Evolutionary conservation across 2,329 filamentous ascomycete species (phyloP).

Genomic region (Penicillium corylophilum): DNA sequence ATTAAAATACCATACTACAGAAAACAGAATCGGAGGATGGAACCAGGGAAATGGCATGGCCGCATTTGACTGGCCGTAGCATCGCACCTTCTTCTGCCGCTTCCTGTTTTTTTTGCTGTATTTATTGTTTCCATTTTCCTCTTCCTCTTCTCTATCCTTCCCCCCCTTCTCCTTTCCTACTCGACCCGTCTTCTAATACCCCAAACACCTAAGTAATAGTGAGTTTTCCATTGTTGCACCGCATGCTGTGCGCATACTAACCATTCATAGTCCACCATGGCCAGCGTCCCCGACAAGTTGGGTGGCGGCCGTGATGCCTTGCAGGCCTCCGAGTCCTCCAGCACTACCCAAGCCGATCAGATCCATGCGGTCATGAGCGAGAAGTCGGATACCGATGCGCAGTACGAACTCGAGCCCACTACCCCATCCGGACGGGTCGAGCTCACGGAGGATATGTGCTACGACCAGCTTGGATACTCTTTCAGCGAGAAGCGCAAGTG

Average conservation of each 20-base stretch:
- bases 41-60: slow-evolving; percentile 8
- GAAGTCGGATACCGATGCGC: slow-evolving; percentile 18
- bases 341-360: slow-evolving; percentile 31
- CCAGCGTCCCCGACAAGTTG: slow-evolving; percentile 15
- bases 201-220: neutral
- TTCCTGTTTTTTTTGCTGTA: slow-evolving; percentile 10
- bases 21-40: neutral
- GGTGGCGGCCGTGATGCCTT: slow-evolving; percentile 25
- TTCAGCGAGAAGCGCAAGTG: slow-evolving; percentile 66
- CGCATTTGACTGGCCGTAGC: slow-evolving; percentile 11
- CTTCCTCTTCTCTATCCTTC: slow-evolving; percentile 1
- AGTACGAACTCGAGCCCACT: slow-evolving; percentile 25
- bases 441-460: slow-evolving; percentile 60
- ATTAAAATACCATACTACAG: too few species aligned
- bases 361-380: slow-evolving; percentile 20
- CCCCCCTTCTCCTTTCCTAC: too few species aligned
- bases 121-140: slow-evolving; percentile 13
- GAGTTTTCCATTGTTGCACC: neutral
- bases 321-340: slow-evolving; percentile 34
- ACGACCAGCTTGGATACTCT: slow-evolving; percentile 63
- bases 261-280: slow-evolving; percentile 18
- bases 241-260: neutral
- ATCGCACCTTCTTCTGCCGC: slow-evolving; percentile 12
- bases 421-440: slow-evolving; percentile 28
- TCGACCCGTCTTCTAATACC: too few species aligned